phyloP scores from a whole-genome alignment of 2,329 filamentous ascomycete species.

The Alternaria rosae region DNA sequence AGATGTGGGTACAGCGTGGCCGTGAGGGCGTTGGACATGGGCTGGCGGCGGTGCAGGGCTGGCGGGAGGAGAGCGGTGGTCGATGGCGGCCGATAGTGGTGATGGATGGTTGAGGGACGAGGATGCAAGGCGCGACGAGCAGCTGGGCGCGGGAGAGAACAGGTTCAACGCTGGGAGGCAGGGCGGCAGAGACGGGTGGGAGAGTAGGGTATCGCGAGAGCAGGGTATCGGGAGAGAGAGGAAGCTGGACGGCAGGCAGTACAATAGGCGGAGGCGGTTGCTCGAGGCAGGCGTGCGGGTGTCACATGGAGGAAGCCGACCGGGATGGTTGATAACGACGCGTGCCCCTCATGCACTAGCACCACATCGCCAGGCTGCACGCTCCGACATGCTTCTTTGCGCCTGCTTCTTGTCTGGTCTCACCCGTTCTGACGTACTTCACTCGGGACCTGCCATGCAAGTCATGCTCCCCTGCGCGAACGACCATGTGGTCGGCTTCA shows the following conservation, averaged over 20 bases:
- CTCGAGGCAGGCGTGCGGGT: neutral
- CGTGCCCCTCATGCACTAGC: neutral
- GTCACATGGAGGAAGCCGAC: neutral
- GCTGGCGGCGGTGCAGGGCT: conserved; percentile 23
- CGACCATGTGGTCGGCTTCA: neutral
- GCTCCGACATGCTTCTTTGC: neutral
- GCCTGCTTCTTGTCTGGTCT: neutral
- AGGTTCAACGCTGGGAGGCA: neutral
- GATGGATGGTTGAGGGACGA: conserved; percentile 6
- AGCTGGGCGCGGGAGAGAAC: neutral
- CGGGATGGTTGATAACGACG: neutral
- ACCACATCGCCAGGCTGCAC: neutral
- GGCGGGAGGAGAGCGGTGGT: conserved; percentile 8
- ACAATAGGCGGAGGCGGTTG: neutral
- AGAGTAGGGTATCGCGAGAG: neutral
- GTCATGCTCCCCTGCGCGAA: conserved; percentile 1
- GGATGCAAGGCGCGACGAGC: conserved; percentile 2
- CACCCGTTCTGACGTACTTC: neutral
- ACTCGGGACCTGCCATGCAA: neutral
- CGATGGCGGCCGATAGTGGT: conserved; percentile 13
- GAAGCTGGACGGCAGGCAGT: neutral
- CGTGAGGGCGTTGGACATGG: conserved; percentile 50
- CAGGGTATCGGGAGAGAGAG: neutral
- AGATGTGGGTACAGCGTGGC: conserved; percentile 49
- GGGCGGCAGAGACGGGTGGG: neutral